Base-by-base conservation (phyloP, 129 eudicot genomes). In the Helichrysum umbraculigerum region DNA sequence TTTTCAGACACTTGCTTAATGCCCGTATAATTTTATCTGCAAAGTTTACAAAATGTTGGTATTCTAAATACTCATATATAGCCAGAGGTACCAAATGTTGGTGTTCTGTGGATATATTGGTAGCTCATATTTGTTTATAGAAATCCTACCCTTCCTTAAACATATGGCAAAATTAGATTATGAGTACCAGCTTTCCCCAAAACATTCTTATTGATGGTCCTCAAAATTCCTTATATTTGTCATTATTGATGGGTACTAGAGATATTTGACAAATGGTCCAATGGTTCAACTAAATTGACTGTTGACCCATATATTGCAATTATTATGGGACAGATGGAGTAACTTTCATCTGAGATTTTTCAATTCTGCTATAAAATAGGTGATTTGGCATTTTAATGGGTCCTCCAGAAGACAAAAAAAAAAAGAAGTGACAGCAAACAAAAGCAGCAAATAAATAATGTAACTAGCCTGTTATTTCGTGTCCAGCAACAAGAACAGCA, bases 401-500 rank as follows among this genome's bases (percentile, higher is more conserved):
- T 20, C 66, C 29, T 64, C 47, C 15, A 68, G 25, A 52, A 11
- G 68, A 39, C 59, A 4, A 21, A 60, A 63, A 28, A 73, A 28
- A 60, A 74, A 73, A 28, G 61, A 74, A 37, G 61, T 21, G 35
- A 35, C 15, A 6, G 52, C 67, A 67, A 61, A 29, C 19, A 29
- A 29, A 52, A 52, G 69, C 15, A 52, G 21, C 66, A 16, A 41
- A 56, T n/a, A 56, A 56, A 54, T 16, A 17, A 5, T 66, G 80
- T 58, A 82, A 91, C 96, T 86, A 62, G 82, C 98, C 98, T 91
- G 99, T 91, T 71, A 87, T 81, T 68, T 77, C 90, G 62, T 77
- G 71, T 81, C 97, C 97, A 71, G 87, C 83, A 71, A 87, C 85
- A 82, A 94, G 86, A 82, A 86, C 76, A 52, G 29, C 77, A 75